phyloP scores from a whole-genome alignment of 2,329 filamentous ascomycete species.

The Elsinoe necatrix region DNA sequence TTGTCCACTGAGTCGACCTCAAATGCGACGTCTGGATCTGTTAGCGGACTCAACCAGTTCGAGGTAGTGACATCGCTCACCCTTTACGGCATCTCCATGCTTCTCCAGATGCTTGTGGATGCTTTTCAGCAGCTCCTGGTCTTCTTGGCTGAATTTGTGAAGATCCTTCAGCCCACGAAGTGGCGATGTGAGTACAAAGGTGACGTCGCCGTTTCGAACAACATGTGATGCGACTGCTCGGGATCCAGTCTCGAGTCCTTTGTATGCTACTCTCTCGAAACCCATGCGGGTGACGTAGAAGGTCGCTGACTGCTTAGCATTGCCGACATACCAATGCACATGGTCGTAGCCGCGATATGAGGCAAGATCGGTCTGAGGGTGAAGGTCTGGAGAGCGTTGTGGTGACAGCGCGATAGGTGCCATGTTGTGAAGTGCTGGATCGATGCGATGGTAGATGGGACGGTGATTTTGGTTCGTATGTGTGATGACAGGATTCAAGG shows the following conservation, averaged over 20 bases:
- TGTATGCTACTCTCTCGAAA: constrained; percentile 74
- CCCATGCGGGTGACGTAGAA: constrained; percentile 86
- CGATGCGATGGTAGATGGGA: background rate
- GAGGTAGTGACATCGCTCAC: constrained; percentile 19
- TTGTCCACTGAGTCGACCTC: constrained; percentile 82
- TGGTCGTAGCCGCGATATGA: constrained; percentile 80
- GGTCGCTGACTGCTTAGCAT: constrained; percentile 86
- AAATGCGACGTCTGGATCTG: constrained; percentile 66
- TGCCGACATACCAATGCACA: constrained; percentile 92
- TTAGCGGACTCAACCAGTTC: background rate
- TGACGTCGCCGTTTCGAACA: constrained; percentile 64
- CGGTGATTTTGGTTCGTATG: background rate
- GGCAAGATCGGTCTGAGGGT: constrained; percentile 14
- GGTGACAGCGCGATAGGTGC: constrained; percentile 34
- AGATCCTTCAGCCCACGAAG: constrained; percentile 44
- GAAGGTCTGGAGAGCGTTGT: constrained; percentile 16
- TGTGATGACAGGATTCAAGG: background rate
- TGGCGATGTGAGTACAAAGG: constrained; percentile 78
- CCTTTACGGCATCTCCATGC: constrained; percentile 86
- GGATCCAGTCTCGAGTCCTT: constrained; percentile 79
- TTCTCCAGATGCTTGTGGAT: constrained; percentile 76
- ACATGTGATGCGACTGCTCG: constrained; percentile 77
- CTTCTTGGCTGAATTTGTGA: constrained; percentile 38
- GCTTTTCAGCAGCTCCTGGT: constrained; percentile 58
- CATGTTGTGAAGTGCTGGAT: constrained; percentile 21